Evolutionary conservation across 1,284 basidiomycete species (phyloP), one percentile per base, ranked within the genome.

Genomic region (Golubevia pallescens): DNA sequence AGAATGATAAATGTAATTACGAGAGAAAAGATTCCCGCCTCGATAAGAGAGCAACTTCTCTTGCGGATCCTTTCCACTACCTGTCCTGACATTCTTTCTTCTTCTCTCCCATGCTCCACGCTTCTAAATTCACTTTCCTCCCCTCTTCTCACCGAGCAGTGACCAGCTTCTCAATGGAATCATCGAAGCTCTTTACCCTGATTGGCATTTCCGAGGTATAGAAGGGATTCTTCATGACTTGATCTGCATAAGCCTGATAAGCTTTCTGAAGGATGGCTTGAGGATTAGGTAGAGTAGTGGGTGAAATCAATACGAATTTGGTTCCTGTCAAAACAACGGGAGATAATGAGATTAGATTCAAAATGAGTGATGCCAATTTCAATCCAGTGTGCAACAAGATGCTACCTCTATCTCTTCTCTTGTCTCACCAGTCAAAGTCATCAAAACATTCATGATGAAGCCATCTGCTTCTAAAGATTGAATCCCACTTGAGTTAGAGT

Each of bases 201-300:
- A 99, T 96, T 0, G 97, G 97, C 96, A 99, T 99, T 86, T 99
- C 97, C 24, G 93, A 92, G 2, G 94, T 97, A 86, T 99, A 95
- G 87, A 99, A 99, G 0, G 97, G 97, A 83, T 98, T 98, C 89
- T 99, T 98, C 94, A 97, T 97, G 62, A 97, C 95, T 3, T 93
- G 91, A 81, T 97, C 95, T 1, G 94, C 89, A 87, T 95, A 97
- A 14, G 90, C 90, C 86, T 96, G 93, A 86, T 97, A 97, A 62
- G 94, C 91, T 81, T 90, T 92, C 79, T 92, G 91, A 8, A 87
- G 72, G 23, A 86, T 74, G 2, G 70, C 67, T 0, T 74, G 70
- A 16, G 88, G 67, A 63, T 90, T 89, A 62, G 89, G 87, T 82
- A 96, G 92, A 57, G 91, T 88, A 14, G 93, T 87, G 0, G 93